A percentile compares a stretch with the other conserved stretches of the same genome.
phyloP scores from a whole-genome alignment of 768 basidiomycete species.

The Agaricus sinodeliciosus region DNA sequence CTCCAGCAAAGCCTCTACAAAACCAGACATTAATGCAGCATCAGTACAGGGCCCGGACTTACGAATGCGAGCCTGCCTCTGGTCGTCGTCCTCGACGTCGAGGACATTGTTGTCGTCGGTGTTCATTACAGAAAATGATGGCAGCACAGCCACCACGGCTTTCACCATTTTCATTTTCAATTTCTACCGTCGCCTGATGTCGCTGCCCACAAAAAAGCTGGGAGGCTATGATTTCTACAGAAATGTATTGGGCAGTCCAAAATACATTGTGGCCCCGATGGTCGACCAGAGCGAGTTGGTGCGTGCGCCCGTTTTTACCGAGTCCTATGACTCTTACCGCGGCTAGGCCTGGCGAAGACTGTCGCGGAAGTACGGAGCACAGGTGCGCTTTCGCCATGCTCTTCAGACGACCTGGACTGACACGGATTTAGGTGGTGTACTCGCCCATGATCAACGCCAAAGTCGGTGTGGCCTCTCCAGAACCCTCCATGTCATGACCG shows the following conservation, averaged over 20 bases:
- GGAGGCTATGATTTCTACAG: conserved; percentile 81
- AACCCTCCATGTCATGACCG: background rate
- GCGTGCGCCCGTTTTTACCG: conserved; percentile 22
- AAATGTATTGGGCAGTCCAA: conserved; percentile 75
- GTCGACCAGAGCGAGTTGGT: conserved; percentile 97
- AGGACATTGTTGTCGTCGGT: conserved; percentile 4
- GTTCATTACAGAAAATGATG: conserved; percentile 7
- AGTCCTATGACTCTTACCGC: background rate
- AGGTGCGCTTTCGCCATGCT: conserved; percentile 38
- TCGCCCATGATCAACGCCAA: conserved; percentile 99
- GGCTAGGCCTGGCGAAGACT: conserved; percentile 83
- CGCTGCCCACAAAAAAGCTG: conserved; percentile 32
- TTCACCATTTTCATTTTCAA: conserved; percentile 11
- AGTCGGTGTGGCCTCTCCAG: conserved; percentile 26
- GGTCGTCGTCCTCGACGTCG: conserved; percentile 14
- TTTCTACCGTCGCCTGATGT: background rate
- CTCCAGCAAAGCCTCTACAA: conserved; percentile 33
- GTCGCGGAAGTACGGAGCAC: conserved; percentile 75
- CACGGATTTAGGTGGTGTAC: conserved; percentile 60
- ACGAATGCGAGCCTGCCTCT: conserved; percentile 14
- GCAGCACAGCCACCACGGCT: conserved; percentile 8
- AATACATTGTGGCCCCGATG: conserved; percentile 94
- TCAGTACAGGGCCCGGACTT: background rate
- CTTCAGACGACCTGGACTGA: background rate
- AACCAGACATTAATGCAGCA: background rate